phyloP scores from a whole-genome alignment of 2,329 filamentous ascomycete genomes.

The Aaosphaeria pasadenensis region DNA sequence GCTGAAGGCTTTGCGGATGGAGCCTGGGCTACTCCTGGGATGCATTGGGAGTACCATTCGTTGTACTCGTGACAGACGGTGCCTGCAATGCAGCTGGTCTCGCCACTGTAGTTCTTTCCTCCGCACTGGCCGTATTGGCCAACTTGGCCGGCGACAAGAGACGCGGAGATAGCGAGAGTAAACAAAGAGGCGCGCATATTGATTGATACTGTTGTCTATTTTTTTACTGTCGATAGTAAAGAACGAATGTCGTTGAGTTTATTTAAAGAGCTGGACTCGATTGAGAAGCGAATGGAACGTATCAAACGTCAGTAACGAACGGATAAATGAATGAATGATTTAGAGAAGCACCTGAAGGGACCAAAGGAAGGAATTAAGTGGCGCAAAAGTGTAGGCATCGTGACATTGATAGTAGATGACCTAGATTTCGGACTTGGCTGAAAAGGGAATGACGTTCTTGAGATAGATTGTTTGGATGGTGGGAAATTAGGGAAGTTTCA shows the following conservation, averaged over 20 bases:
- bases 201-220: not conserved
- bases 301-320: not conserved
- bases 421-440: no score
- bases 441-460: no score
- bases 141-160: constrained; percentile 2
- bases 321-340: not conserved
- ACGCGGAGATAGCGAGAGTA: not conserved
- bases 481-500: not conserved
- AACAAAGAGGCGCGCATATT: not conserved
- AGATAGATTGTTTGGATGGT: not conserved
- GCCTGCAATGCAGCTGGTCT: constrained; percentile 38
- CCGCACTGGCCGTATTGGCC: constrained; percentile 41
- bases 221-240: not conserved
- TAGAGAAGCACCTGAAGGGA: not conserved
- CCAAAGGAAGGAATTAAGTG: not conserved
- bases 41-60: constrained; percentile 48
- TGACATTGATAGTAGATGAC: no score
- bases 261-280: not conserved
- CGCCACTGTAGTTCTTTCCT: constrained; percentile 40
- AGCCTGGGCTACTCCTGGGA: constrained; percentile 5
- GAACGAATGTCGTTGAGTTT: not conserved
- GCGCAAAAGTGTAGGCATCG: not conserved
- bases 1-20: not conserved
- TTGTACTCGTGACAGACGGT: constrained; percentile 40
- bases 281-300: not conserved